Conservation (phyloP, 2,329 filamentous ascomycete genomes). For the Aspergillus clavatus region DNA sequence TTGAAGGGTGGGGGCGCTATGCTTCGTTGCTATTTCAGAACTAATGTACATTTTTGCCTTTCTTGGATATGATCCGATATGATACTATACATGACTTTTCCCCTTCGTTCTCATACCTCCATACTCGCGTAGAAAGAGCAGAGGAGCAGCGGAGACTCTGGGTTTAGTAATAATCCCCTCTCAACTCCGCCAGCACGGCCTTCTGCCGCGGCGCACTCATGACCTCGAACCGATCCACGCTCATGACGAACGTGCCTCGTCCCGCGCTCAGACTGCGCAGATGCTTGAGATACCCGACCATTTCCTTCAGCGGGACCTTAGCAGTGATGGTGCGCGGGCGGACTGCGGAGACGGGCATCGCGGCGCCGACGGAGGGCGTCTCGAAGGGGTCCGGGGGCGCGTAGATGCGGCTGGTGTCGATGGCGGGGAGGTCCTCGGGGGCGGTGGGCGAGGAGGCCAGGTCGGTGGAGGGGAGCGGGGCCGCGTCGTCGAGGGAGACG, state of each 20-base stretch:
- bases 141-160: too few relatives aligned
- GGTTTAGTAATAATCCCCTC: conserved; percentile 28
- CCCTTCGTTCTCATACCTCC: too few relatives aligned
- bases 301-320: conserved; percentile 88
- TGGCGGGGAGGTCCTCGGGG: conserved; percentile 38
- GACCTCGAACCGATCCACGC: conserved; percentile 65
- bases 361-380: conserved; percentile 17
- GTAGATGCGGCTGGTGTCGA: conserved; percentile 75
- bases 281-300: conserved; percentile 91
- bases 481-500: conserved; percentile 60
- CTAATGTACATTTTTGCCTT: too few relatives aligned
- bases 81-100: too few relatives aligned
- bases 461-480: conserved; percentile 28
- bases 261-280: conserved; percentile 84
- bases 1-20: too few relatives aligned
- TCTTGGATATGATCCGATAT: too few relatives aligned
- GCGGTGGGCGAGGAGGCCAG: conserved; percentile 12
- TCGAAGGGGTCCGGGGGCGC: conserved; percentile 79
- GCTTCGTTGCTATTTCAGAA: too few relatives aligned
- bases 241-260: conserved; percentile 72
- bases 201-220: conserved; percentile 59
- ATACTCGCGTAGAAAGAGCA: too few relatives aligned
- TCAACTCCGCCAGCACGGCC: conserved; percentile 47
- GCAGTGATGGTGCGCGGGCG: conserved; percentile 67
- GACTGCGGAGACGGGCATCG: conserved; percentile 29